Base-by-base conservation (phyloP, 1,284 basidiomycete genomes). In the Kwoniella shivajii region DNA sequence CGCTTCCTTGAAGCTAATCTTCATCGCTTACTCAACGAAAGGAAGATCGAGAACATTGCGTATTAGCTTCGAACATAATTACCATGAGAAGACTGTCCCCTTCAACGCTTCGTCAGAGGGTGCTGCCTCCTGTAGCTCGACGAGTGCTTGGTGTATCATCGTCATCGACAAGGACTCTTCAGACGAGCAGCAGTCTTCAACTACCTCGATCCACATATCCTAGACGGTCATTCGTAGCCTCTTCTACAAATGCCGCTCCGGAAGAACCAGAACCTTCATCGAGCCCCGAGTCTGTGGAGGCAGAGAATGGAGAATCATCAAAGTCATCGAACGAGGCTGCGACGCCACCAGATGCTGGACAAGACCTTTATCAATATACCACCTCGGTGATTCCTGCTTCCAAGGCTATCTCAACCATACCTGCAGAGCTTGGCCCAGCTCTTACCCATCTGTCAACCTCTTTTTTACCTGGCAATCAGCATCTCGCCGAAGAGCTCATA, bases 401-500 rank as follows among this genome's bases (percentile, higher is more conserved):
- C 1, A 33, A 30, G 4, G 38, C 56, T 10, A 24, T 49, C 13
- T 37, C 56, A 4, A 24, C 59, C 0, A 22, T 61, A 16, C 56
- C 59, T n/a, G 38, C 34, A 7, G 56, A 57, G 16, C 16, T 61
- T 4, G 45, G 22, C 3, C 56, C 59, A 7, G 52, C 38, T 29
- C 34, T 51, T 24, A 57, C 56, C 14, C 59, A 61, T 29, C 47
- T 61, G 9, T 45, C 50, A 14, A 61, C 59, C 26, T 44, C 59
- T 3, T 61, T 61, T 38, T 45, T 61, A 18, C 41, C 41, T 18
- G 41, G 52, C 27, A 61, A 61, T 36, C 59, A 61, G 30, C 56
- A 57, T 26, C 56, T 61, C 14, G 46, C 59, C 1, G 41, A 54
- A 13, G 56, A 57, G 11, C 43, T 52, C 6, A n/a, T 16, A 13